These are phyloP conservation scores for Parietichytrium sp. DNA, from an alignment of 108 stramenopile genomes.

Conservation along the genomic window DNA sequence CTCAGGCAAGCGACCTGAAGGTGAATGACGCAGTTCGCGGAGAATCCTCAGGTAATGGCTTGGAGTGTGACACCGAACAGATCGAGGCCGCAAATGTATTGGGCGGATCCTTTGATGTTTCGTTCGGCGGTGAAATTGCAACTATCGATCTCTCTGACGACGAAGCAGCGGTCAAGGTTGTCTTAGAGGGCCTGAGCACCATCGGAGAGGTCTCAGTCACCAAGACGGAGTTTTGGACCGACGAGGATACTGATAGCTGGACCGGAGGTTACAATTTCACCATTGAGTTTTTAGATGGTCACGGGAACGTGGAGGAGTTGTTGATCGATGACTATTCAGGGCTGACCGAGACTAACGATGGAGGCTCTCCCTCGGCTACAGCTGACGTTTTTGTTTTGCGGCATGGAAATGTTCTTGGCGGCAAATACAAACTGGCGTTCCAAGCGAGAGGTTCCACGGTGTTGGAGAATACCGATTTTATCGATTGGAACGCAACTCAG, in stretches of 20 bases:
- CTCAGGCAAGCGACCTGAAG: not conserved
- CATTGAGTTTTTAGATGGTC: conserved; percentile 64
- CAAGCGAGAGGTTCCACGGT: not conserved
- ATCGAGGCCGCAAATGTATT: not conserved
- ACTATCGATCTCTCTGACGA: not conserved
- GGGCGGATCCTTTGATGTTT: not conserved
- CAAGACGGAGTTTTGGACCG: conserved; percentile 56
- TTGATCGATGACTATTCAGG: conserved; percentile 4
- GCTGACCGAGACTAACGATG: not conserved
- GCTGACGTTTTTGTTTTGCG: conserved; percentile 50
- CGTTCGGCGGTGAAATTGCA: not conserved
- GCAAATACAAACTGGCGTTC: conserved; percentile 54
- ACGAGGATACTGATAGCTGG: conserved; percentile 61
- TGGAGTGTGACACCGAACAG: not conserved
- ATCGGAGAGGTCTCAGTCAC: conserved; percentile 68
- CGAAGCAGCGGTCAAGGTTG: not conserved
- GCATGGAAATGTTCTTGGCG: conserved; percentile 77
- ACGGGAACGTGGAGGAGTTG: conserved; percentile 72
- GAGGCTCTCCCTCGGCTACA: conserved; percentile 3
- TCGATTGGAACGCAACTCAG: not conserved
- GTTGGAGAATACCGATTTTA: not conserved
- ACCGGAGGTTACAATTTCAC: conserved; percentile 78
- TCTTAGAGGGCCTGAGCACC: conserved; percentile 18
- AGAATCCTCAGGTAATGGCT: not conserved
- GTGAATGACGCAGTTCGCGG: not conserved